Conservation (phyloP, 2,329 filamentous ascomycete genomes). For the Fusarium luffae region DNA sequence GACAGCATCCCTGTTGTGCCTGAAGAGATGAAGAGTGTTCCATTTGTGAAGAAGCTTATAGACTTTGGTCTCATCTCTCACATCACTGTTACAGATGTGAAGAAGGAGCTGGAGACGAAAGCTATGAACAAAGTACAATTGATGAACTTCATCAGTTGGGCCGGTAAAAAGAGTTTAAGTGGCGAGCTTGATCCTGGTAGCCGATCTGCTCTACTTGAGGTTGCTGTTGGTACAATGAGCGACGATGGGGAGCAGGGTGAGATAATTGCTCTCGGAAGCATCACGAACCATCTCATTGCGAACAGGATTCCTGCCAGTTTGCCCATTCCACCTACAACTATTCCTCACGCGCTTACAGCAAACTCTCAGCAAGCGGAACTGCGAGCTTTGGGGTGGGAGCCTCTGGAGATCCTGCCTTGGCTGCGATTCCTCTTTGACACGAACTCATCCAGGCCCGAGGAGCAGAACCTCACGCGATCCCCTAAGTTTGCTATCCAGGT, state of each 20-base stretch:
- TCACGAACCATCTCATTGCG: constrained; percentile 80
- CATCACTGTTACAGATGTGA: constrained; percentile 88
- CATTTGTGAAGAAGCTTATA: constrained; percentile 82
- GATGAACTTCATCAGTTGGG: constrained; percentile 86
- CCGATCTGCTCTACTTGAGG: constrained; percentile 77
- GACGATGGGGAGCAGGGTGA: constrained; percentile 71
- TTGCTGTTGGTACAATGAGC: constrained; percentile 78
- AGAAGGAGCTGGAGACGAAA: constrained; percentile 81
- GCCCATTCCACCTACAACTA: constrained; percentile 82
- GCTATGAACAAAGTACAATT: constrained; percentile 84
- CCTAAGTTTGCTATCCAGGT: constrained; percentile 81
- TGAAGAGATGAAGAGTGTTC: constrained; percentile 75
- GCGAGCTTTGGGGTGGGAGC: constrained; percentile 85
- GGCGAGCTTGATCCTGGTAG: constrained; percentile 77
- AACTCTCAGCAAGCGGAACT: constrained; percentile 74
- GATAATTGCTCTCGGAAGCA: constrained; percentile 80
- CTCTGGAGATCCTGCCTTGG: constrained; percentile 88
- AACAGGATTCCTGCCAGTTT: constrained; percentile 83
- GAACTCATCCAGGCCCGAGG: constrained; percentile 66
- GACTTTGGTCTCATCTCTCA: constrained; percentile 89
- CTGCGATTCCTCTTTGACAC: constrained; percentile 81
- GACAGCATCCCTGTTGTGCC: constrained; percentile 89
- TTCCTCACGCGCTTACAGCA: constrained; percentile 86
- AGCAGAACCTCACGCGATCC: constrained; percentile 77
- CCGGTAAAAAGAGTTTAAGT: constrained; percentile 75